phyloP scores from a whole-genome alignment of 495 filamentous ascomycete genomes.

The Tuber umbilicatum region DNA sequence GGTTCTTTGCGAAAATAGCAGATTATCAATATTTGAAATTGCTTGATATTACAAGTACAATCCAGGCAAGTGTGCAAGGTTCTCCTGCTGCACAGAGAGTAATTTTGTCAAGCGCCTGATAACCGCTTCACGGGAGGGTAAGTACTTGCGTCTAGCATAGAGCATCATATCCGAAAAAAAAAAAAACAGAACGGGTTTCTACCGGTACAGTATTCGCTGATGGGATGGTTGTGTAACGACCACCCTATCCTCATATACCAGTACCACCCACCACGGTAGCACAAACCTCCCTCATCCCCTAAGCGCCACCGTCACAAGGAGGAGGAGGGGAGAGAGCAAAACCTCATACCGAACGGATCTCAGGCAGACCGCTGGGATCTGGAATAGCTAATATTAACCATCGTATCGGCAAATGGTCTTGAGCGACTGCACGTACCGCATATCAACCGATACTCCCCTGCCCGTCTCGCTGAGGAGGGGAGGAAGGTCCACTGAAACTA shows the following conservation, averaged over 20 bases:
- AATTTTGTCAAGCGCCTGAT: not conserved
- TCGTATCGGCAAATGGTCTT: not conserved
- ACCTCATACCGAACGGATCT: no score
- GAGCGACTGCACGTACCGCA: not conserved
- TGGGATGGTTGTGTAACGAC: no score
- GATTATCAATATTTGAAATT: not conserved
- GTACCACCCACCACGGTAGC: not conserved
- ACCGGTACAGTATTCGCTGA: no score
- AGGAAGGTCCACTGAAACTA: not conserved
- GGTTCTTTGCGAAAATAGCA: not conserved
- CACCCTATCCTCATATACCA: no score
- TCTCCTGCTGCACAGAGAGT: no score
- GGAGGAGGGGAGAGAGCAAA: no score
- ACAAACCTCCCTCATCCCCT: not conserved
- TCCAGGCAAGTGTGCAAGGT: not conserved
- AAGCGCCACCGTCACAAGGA: not conserved
- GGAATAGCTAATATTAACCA: not conserved
- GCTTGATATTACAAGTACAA: not conserved
- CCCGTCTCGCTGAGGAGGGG: not conserved
- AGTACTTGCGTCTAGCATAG: no score
- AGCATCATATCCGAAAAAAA: no score
- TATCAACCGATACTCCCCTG: not conserved
- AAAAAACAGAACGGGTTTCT: no score
- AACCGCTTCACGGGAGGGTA: not conserved
- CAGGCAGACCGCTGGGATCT: not conserved